Base-by-base conservation (phyloP, 495 filamentous ascomycete genomes). In the Talaromyces adpressus region DNA sequence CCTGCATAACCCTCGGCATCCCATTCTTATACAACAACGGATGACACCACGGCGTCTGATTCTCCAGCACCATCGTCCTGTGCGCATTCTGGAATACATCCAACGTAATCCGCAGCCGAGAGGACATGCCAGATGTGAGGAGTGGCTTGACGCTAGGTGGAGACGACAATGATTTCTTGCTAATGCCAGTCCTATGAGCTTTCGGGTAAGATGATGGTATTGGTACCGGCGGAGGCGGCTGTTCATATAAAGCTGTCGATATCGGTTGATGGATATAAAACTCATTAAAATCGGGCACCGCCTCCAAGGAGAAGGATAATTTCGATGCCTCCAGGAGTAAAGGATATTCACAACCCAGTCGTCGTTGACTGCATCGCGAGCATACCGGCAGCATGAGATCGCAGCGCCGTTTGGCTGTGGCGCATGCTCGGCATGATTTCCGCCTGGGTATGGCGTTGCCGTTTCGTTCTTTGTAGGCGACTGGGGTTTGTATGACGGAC, bases 391-490 rank as follows among this genome's bases (percentile, higher is more conserved):
- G 71, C 6, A 71, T 73, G 3, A 81, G 71, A 56, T 83, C 81
- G 65, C 83, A 85, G 16, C 80, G 77, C 14, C 82, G 71, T 65
- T 84, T 85, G 8, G 78, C 77, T 59, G 73, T 76, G 67, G 80
- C 81, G 69, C 83, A 85, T n/a, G 75, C 73, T 27, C 75, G 72
- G 63, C 83, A 84, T 71, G 74, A 81, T 63, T 82, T 84, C 32
- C 77, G 77, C 47, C 82, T 72, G 5, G 80, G 75, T 20, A 78
- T 75, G 32, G 78, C 71, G 29, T 77, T 71, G 18, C 39, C 47
- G 32, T 53, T 52, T 22, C 60, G 20, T 27, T 62, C 60, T 20
- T 30, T 29, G 60, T 51, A 62, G 18, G 23, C 39, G 25, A 49
- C 27, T 18, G 56, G 56, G 4, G 39, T 16, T 29, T 62, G 60